These are phyloP conservation scores for Scedosporium dehoogii DNA, from an alignment of 2,329 filamentous ascomycete genomes.

Conservation along the genomic window DNA sequence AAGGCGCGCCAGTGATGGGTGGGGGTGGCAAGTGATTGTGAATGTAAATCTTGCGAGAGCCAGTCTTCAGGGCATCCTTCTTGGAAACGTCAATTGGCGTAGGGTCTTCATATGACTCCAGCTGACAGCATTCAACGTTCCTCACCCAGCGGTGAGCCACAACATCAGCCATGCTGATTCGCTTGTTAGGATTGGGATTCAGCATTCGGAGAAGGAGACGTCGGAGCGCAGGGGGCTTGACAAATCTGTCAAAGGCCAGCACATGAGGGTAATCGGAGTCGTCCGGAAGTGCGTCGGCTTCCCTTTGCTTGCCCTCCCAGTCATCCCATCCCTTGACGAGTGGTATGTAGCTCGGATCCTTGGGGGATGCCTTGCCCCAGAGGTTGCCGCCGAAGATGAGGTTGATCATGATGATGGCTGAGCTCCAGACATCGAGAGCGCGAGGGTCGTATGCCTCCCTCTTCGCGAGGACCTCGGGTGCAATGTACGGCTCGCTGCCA, in stretches of 20 bases:
- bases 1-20: conserved; percentile 33
- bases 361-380: conserved; percentile 59
- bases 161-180: conserved; percentile 59
- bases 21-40: conserved; percentile 44
- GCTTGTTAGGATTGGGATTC: conserved; percentile 63
- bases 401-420: conserved; percentile 72
- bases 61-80: conserved; percentile 33
- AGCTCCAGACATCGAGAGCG: conserved; percentile 76
- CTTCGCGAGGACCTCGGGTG: conserved; percentile 71
- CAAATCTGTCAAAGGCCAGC: conserved; percentile 50
- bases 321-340: conserved; percentile 59
- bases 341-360: conserved; percentile 49
- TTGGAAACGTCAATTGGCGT: conserved; percentile 49
- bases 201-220: conserved; percentile 72
- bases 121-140: conserved; percentile 68
- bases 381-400: conserved; percentile 63
- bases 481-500: conserved; percentile 78
- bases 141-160: conserved; percentile 63
- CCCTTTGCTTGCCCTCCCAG: conserved; percentile 47
- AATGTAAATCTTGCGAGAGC: conserved; percentile 43
- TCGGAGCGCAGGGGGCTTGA: conserved; percentile 59
- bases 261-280: conserved; percentile 59
- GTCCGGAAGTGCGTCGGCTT: conserved; percentile 19
- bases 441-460: conserved; percentile 59
- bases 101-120: conserved; percentile 59